phyloP scores from a whole-genome alignment of 2,329 filamentous ascomycete species.

The Colletotrichum viniferum region DNA sequence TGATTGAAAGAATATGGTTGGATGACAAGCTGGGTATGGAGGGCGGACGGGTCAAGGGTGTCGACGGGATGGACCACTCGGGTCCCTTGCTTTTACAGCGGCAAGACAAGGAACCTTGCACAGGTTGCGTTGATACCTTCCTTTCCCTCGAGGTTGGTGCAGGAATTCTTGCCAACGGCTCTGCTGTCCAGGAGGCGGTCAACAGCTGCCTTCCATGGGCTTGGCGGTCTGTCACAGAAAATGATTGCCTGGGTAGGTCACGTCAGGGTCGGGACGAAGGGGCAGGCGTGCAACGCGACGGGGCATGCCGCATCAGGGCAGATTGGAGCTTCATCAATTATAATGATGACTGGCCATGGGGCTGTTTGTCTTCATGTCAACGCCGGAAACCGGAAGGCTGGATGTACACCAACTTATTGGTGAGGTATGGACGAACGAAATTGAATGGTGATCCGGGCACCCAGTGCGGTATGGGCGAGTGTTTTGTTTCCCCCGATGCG shows the following conservation, averaged over 20 bases:
- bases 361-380: not conserved
- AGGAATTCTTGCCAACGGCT: not conserved
- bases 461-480: too few relatives aligned
- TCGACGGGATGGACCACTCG: not conserved
- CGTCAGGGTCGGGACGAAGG: not conserved
- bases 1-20: too few relatives aligned
- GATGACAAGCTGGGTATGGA: not conserved
- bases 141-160: not conserved
- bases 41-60: not conserved
- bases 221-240: constrained; percentile 5
- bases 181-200: constrained; percentile 6
- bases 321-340: constrained; percentile 5
- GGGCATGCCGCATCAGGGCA: not conserved
- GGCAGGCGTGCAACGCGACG: not conserved
- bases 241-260: not conserved
- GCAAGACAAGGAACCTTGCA: constrained; percentile 3
- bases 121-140: not conserved
- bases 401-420: too few relatives aligned
- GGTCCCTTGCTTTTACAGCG: not conserved
- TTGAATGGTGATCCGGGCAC: too few relatives aligned
- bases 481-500: too few relatives aligned
- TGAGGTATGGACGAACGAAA: too few relatives aligned
- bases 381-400: not conserved
- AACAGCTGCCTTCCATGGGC: not conserved
- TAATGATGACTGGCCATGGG: constrained; percentile 2